Evolutionary conservation across 306 rosid genomes (phyloP), one percentile per base, ranked within the genome.

Genomic region (Trichosanthes cucumerina): DNA sequence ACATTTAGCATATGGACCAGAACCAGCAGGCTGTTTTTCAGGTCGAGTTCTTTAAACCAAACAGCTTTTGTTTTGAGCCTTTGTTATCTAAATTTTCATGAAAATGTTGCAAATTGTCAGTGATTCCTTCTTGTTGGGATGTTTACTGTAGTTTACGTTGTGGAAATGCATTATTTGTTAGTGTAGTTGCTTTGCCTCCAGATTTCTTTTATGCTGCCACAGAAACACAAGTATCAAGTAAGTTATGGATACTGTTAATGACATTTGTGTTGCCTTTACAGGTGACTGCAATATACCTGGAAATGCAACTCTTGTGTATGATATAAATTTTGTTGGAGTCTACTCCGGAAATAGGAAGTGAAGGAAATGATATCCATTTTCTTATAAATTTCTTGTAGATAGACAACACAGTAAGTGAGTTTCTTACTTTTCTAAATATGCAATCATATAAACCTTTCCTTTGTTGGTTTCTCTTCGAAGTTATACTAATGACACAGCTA

Each of bases 241-340:
- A 31, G 3, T 7, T 13, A 68, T 39, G 60, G 74, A 84, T 60
- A 58, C 75, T 87, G 46, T 88, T 69, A n/a, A 69, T 82, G 46
- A 34, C 46, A 33, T 31, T 24, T 80, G 18, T 59, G 23, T 70
- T 80, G 80, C 60, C 84, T 81, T 47, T 80, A 50, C 81, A 95
- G 99, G 99, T 83, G 99, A 95, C 86, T 95, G 98, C 89, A 92
- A 92, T 76, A 86, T 92, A 84, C 98, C 97, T 9, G 97, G 87
- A 73, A 92, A 95, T 82, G 96, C 99, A 53, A 90, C 96, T 81
- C 97, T 95, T 80, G 83, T 91, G 47, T 95, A 95, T 76, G 98
- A 92, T 81, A 87, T 95, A 82, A 87, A 88, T 0, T 88, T 95
- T 73, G 78, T 91, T 10, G 91, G 90, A 56, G 39, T 91, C 82